phyloP scores from a whole-genome alignment of 257 asterid species.

The Solanum tacnaense region DNA sequence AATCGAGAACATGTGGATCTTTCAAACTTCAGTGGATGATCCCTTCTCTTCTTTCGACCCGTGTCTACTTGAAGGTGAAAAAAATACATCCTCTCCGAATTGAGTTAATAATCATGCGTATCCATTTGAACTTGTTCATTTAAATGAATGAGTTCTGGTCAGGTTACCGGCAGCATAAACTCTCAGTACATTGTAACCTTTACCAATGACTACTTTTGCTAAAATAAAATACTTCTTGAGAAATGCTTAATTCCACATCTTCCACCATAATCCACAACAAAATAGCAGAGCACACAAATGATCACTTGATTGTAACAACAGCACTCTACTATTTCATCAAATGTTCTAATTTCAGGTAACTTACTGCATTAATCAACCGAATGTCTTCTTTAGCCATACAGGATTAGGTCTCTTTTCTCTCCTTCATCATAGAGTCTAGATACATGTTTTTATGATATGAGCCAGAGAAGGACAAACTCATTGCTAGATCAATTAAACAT shows the following conservation, averaged over 20 bases:
- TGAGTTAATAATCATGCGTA: background rate
- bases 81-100: background rate
- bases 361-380: background rate
- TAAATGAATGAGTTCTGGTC: background rate
- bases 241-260: background rate
- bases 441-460: background rate
- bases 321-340: background rate
- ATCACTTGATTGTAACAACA: background rate
- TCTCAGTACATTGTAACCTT: background rate
- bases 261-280: background rate
- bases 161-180: background rate
- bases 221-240: background rate
- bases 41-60: background rate
- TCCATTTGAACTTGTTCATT: background rate
- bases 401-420: background rate
- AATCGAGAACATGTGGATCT: background rate
- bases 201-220: background rate
- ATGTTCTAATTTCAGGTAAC: background rate
- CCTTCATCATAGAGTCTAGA: background rate
- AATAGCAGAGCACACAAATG: background rate
- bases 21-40: background rate
- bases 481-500: background rate
- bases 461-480: background rate
- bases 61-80: background rate
- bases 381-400: background rate